These are phyloP conservation scores for Cardamine resedifolia DNA, from an alignment of 345 rosid genomes.

Conservation along the genomic window DNA sequence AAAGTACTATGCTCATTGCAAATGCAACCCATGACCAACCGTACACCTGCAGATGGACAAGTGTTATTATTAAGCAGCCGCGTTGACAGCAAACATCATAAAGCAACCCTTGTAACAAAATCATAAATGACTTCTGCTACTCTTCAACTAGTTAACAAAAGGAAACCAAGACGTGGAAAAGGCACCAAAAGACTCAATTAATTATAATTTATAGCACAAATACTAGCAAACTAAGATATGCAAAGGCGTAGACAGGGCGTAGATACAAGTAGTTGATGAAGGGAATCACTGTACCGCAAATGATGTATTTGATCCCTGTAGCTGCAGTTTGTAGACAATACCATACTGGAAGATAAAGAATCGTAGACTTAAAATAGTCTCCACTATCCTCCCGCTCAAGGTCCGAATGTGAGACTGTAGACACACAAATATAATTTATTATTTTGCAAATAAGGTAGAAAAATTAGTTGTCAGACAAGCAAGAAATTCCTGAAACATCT, in stretches of 20 bases:
- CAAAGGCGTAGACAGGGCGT: too few species aligned
- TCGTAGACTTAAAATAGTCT: slow-evolving; percentile 77
- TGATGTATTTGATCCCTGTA: slow-evolving; percentile 61
- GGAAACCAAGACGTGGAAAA: not conserved
- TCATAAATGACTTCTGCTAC: not conserved
- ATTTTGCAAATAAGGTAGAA: slow-evolving; percentile 6
- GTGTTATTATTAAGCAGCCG: not conserved
- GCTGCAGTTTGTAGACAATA: slow-evolving; percentile 75
- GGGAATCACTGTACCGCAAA: slow-evolving; percentile 48
- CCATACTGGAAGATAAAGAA: slow-evolving; percentile 97
- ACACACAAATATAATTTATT: slow-evolving; percentile 11
- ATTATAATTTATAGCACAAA: not conserved
- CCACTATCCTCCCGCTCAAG: slow-evolving; percentile 78
- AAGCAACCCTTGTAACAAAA: not conserved
- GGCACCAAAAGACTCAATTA: not conserved
- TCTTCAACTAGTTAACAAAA: slow-evolving; percentile 1
- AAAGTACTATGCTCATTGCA: slow-evolving; percentile 64
- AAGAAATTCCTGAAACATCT: slow-evolving; percentile 11
- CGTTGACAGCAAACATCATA: not conserved
- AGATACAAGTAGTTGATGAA: slow-evolving; percentile 2
- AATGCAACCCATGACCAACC: slow-evolving; percentile 87
- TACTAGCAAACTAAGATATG: not conserved
- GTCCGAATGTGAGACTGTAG: slow-evolving; percentile 86
- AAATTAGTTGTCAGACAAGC: not conserved
- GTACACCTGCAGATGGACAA: slow-evolving; percentile 53